phyloP scores from a whole-genome alignment of 108 stramenopile genomes.

The Skeletonema menzelii region DNA sequence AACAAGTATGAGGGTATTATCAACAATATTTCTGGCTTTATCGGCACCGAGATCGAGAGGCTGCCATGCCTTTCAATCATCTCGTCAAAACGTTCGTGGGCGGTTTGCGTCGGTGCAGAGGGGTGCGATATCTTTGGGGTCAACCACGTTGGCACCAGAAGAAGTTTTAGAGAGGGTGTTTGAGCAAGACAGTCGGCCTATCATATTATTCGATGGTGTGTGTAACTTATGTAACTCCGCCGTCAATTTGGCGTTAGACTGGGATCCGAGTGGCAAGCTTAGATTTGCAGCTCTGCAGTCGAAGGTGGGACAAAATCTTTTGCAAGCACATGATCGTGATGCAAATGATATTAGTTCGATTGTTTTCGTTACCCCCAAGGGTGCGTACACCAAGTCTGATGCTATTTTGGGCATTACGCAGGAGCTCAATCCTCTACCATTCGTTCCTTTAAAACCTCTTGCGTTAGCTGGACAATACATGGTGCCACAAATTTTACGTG shows the following conservation, averaged over 20 bases:
- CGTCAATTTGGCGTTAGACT: slow-evolving; percentile 70
- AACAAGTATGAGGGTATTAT: background rate
- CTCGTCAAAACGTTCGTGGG: background rate
- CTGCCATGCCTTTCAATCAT: background rate
- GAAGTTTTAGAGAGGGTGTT: slow-evolving; percentile 33
- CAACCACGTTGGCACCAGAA: background rate
- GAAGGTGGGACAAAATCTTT: slow-evolving; percentile 62
- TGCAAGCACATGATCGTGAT: slow-evolving; percentile 55
- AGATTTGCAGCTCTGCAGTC: slow-evolving; percentile 77
- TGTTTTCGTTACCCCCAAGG: slow-evolving; percentile 63
- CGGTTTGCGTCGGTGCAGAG: background rate
- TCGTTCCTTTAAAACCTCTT: slow-evolving; percentile 46
- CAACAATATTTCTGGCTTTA: background rate
- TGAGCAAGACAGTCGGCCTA: slow-evolving; percentile 52
- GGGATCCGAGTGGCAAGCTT: slow-evolving; percentile 66
- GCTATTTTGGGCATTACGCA: slow-evolving; percentile 66
- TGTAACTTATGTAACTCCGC: slow-evolving; percentile 80
- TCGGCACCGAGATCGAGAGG: background rate
- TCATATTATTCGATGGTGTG: slow-evolving; percentile 77
- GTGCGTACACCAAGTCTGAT: slow-evolving; percentile 70
- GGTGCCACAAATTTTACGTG: slow-evolving; percentile 64
- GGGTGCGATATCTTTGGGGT: background rate
- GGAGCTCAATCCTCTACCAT: slow-evolving; percentile 57
- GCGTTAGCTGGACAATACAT: slow-evolving; percentile 44
- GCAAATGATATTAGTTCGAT: slow-evolving; percentile 80